Conservation (phyloP, 2,329 filamentous ascomycete genomes). For the Phaeosphaeria sp. region DNA sequence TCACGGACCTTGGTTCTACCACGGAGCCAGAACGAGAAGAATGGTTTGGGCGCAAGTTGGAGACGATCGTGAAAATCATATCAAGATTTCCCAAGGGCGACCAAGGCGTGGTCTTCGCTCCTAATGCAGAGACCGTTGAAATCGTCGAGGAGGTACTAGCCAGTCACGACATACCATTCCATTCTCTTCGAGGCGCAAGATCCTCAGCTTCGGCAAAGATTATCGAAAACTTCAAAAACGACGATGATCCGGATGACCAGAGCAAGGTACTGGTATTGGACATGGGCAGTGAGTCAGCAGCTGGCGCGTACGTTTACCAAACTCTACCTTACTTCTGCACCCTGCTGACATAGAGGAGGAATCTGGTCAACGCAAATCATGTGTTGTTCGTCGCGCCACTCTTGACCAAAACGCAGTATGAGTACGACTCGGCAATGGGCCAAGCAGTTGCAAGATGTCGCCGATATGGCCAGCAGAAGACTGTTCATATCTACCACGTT, state of each 20-base stretch:
- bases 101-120: slow-evolving; percentile 38
- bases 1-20: slow-evolving; percentile 23
- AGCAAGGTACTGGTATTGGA: slow-evolving; percentile 65
- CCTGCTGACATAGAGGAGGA: slow-evolving; percentile 49
- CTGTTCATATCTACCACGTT: slow-evolving; percentile 71
- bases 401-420: slow-evolving; percentile 56
- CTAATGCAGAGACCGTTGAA: slow-evolving; percentile 24
- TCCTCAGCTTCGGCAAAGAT: slow-evolving; percentile 15
- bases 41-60: slow-evolving; percentile 37
- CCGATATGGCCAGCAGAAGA: slow-evolving; percentile 64
- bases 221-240: slow-evolving; percentile 40
- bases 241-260: slow-evolving; percentile 25
- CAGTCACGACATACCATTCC: slow-evolving; percentile 20
- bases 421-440: slow-evolving; percentile 65
- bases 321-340: background rate
- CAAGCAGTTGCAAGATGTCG: slow-evolving; percentile 69
- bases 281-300: slow-evolving; percentile 62
- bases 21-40: slow-evolving; percentile 28
- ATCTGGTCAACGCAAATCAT: slow-evolving; percentile 69
- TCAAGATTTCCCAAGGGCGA: slow-evolving; percentile 49
- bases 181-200: slow-evolving; percentile 18
- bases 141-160: slow-evolving; percentile 26
- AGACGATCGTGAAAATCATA: slow-evolving; percentile 39
- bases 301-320: slow-evolving; percentile 61
- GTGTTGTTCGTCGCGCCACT: slow-evolving; percentile 68